A percentile compares a stretch with the other conserved stretches of the same genome.
phyloP scores from a whole-genome alignment of 169 alveolate genomes.

The Blepharisma undulans region DNA sequence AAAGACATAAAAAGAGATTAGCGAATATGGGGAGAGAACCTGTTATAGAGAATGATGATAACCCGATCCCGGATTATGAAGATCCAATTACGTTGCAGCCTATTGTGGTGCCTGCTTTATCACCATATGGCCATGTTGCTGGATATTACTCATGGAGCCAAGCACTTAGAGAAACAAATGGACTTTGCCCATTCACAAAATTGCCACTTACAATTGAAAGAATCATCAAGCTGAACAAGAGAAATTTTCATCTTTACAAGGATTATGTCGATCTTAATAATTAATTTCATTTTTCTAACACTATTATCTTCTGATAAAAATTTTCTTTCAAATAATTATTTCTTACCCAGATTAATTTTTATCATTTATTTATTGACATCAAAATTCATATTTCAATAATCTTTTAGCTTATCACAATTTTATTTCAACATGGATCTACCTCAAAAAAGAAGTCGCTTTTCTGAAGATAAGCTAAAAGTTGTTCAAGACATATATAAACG shows the following conservation, averaged over 20 bases:
- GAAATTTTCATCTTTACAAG: slow-evolving; percentile 15
- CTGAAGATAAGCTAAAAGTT: slow-evolving; percentile 14
- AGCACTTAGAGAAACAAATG: slow-evolving; percentile 4
- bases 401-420: neutral
- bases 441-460: neutral
- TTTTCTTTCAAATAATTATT: no score
- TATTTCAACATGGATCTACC: slow-evolving; percentile 20
- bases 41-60: neutral
- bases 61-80: slow-evolving; percentile 20
- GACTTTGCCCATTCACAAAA: slow-evolving; percentile 33
- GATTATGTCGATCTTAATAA: neutral
- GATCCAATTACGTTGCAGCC: slow-evolving; percentile 31
- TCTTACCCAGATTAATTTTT: no score
- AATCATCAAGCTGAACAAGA: neutral
- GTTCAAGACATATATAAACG: slow-evolving; percentile 26
- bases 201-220: slow-evolving; percentile 31
- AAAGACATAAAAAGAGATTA: slow-evolving; percentile 6
- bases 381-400: neutral
- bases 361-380: neutral
- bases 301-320: no score
- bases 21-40: neutral
- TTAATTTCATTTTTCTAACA: neutral
- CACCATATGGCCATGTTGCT: slow-evolving; percentile 37
- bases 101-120: slow-evolving; percentile 28
- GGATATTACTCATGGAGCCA: slow-evolving; percentile 35